Conservation (phyloP, 148 eudicot species). For the Arctostaphylos glauca region DNA sequence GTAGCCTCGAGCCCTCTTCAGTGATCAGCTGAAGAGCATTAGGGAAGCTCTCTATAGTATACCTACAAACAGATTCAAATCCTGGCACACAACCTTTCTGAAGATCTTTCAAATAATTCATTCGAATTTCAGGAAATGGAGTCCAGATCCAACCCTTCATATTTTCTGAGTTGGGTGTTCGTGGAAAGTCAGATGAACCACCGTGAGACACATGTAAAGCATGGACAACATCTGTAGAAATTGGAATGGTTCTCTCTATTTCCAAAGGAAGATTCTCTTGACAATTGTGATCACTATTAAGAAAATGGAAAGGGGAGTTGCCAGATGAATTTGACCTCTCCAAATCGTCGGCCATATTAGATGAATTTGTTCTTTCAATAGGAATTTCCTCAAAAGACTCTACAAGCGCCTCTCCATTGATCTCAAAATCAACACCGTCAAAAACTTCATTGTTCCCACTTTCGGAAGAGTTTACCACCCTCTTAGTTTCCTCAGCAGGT, state of each 20-base stretch:
- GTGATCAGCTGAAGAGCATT: conserved; percentile 42
- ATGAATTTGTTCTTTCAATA: conserved; percentile 26
- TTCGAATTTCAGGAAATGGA: conserved; percentile 51
- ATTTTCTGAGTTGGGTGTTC: conserved; percentile 29
- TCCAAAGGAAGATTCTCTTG: conserved; percentile 26
- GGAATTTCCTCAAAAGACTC: conserved; percentile 31
- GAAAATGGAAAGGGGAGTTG: neutral
- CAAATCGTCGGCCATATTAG: conserved; percentile 18
- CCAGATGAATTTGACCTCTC: conserved; percentile 14
- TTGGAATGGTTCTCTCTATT: conserved; percentile 33
- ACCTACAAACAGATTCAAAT: conserved; percentile 34
- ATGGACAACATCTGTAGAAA: conserved; percentile 20
- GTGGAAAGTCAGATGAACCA: conserved; percentile 16
- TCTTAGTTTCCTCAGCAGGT: conserved; percentile 25
- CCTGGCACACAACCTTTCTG: conserved; percentile 44
- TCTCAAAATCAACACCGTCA: conserved; percentile 21
- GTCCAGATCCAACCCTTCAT: conserved; percentile 55
- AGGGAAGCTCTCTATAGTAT: conserved; percentile 40
- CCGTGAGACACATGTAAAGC: conserved; percentile 27
- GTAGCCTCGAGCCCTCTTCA: conserved; percentile 75
- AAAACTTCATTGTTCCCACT: conserved; percentile 14
- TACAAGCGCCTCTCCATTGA: conserved; percentile 28
- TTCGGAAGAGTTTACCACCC: conserved; percentile 8
- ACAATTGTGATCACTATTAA: conserved; percentile 15
- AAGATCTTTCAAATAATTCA: conserved; percentile 54